These are phyloP conservation scores for Lithospermum erythrorhizon DNA, from an alignment of 257 asterid species.

Conservation along the genomic window DNA sequence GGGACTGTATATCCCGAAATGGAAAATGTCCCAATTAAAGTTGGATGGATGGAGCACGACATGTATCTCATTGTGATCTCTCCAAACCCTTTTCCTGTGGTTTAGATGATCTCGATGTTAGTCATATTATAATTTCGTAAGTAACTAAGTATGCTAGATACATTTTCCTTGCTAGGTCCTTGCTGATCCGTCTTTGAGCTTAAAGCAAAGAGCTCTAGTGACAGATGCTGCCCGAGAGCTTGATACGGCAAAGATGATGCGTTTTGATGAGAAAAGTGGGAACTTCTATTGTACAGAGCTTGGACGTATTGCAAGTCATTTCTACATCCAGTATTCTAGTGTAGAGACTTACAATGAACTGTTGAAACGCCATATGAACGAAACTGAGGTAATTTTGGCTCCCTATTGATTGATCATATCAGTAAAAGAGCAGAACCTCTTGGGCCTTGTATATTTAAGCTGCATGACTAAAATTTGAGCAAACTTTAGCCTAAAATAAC, in stretches of 20 bases:
- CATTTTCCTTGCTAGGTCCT: constrained; percentile 47
- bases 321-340: constrained; percentile 91
- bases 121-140: background rate
- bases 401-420: constrained; percentile 2
- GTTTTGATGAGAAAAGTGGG: constrained; percentile 98
- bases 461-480: background rate
- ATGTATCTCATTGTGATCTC: no score
- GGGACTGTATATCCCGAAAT: no score
- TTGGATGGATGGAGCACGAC: no score
- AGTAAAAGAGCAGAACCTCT: background rate
- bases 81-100: no score
- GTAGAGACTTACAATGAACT: constrained; percentile 91
- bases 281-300: constrained; percentile 96
- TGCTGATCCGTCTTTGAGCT: constrained; percentile 85
- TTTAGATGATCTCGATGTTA: no score
- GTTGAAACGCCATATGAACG: constrained; percentile 90
- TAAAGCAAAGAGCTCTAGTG: constrained; percentile 85
- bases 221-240: constrained; percentile 96
- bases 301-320: constrained; percentile 99
- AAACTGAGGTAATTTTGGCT: constrained; percentile 64
- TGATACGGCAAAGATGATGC: constrained; percentile 99
- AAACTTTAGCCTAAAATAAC: background rate
- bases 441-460: background rate
- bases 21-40: no score
- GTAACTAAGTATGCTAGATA: background rate